Conservation (phyloP, 768 basidiomycete genomes). For the Stropharia rugosoannulata region DNA sequence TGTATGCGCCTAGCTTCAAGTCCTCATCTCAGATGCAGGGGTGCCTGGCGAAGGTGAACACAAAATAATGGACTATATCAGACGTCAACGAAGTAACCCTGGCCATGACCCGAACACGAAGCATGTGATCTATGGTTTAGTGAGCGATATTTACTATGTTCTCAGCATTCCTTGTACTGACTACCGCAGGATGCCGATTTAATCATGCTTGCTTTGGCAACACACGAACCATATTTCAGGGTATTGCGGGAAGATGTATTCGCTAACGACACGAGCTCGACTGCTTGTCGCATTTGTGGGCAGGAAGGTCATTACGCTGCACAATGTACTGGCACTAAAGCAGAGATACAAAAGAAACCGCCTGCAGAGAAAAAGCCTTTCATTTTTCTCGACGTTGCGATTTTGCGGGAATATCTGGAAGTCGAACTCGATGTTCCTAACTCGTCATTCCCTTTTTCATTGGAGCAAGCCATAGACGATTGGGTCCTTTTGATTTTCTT, state of each 20-base stretch:
- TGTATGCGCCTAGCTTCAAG: slow-evolving; percentile 71
- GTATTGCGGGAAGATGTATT: slow-evolving; percentile 99
- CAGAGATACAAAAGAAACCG: slow-evolving; percentile 66
- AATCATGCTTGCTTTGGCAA: slow-evolving; percentile 97
- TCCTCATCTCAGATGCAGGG: slow-evolving; percentile 94
- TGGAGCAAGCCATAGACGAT: slow-evolving; percentile 98
- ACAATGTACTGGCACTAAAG: slow-evolving; percentile 84
- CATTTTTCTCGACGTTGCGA: slow-evolving; percentile 97
- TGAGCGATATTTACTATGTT: slow-evolving; percentile 34
- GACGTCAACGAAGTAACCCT: slow-evolving; percentile 82
- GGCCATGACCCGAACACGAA: slow-evolving; percentile 94
- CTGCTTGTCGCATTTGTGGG: slow-evolving; percentile 89
- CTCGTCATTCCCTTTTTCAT: slow-evolving; percentile 80
- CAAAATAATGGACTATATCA: slow-evolving; percentile 99
- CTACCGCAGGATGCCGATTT: slow-evolving; percentile 88
- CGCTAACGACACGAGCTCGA: slow-evolving; percentile 70
- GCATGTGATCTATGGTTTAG: slow-evolving; percentile 97
- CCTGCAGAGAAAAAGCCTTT: slow-evolving; percentile 88
- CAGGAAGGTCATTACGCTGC: slow-evolving; percentile 94
- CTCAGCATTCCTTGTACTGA: slow-evolving; percentile 4
- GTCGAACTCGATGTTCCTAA: slow-evolving; percentile 87
- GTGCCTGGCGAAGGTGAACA: slow-evolving; percentile 99
- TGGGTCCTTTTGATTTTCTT: slow-evolving; percentile 99
- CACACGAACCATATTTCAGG: slow-evolving; percentile 97
- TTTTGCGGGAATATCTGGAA: slow-evolving; percentile 96